These are phyloP conservation scores for Ustilago cynodontis DNA, from an alignment of 1,284 basidiomycete species.

Conservation along the genomic window DNA sequence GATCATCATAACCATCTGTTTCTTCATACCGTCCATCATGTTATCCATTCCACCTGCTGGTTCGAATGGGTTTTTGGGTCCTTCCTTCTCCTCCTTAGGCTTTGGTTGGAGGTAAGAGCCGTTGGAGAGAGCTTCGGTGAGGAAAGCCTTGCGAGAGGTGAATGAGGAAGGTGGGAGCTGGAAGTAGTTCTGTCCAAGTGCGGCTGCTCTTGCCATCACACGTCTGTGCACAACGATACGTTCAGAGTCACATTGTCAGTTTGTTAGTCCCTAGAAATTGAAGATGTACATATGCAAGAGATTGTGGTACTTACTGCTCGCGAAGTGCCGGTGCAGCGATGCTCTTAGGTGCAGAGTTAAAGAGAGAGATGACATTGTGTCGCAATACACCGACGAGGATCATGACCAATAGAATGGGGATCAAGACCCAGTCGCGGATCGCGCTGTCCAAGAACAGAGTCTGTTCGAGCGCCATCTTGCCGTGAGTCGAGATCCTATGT, in stretches of 20 bases:
- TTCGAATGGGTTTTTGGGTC: conserved; percentile 76
- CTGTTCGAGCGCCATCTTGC: conserved; percentile 49
- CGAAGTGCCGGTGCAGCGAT: conserved; percentile 81
- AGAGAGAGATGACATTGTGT: conserved; percentile 89
- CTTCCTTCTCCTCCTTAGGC: conserved; percentile 53
- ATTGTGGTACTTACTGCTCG: conserved; percentile 83
- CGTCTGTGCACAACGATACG: conserved; percentile 36
- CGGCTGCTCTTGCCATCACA: conserved; percentile 55
- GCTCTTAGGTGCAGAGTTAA: conserved; percentile 88
- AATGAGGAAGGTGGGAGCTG: conserved; percentile 61
- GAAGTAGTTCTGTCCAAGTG: conserved; percentile 60
- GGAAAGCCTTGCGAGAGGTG: conserved; percentile 52
- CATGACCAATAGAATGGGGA: conserved; percentile 98
- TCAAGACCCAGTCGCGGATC: conserved; percentile 77
- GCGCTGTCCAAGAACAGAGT: conserved; percentile 61
- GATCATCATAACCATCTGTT: conserved; percentile 83
- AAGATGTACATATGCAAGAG: no score
- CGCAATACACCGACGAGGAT: conserved; percentile 93
- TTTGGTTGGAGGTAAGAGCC: conserved; percentile 64
- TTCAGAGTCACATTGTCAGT: neutral
- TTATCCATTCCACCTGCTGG: conserved; percentile 94
- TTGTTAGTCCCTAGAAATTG: neutral
- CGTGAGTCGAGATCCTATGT: no score
- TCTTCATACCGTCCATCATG: conserved; percentile 99
- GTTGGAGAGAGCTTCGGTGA: conserved; percentile 54